These are phyloP conservation scores for Paraconiothyrium sp. DNA, from an alignment of 2,329 filamentous ascomycete species.

Conservation along the genomic window DNA sequence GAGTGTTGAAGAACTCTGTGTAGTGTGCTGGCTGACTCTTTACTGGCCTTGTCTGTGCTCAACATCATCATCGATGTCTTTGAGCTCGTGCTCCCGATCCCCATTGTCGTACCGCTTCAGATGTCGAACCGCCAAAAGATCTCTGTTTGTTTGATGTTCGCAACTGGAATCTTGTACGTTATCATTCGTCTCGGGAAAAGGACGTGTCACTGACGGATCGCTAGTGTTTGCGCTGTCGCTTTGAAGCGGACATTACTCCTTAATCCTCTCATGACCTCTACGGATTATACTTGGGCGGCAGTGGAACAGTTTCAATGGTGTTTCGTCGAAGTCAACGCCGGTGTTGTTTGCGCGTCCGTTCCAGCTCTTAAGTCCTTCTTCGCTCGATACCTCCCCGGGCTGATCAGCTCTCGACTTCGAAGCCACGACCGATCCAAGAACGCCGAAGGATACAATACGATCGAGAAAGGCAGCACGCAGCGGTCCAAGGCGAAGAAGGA, in stretches of 20 bases:
- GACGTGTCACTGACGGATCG: slow-evolving; percentile 2
- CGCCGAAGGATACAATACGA: background rate
- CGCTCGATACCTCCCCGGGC: slow-evolving; percentile 11
- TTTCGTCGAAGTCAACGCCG: slow-evolving; percentile 23
- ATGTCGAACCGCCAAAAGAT: slow-evolving; percentile 15
- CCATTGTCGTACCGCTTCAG: slow-evolving; percentile 10
- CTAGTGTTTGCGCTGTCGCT: slow-evolving; percentile 18
- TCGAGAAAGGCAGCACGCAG: slow-evolving; percentile 5
- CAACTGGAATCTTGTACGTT: slow-evolving; percentile 17
- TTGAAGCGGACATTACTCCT: slow-evolving; percentile 17
- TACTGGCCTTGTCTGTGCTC: slow-evolving; percentile 18
- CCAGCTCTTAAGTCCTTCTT: slow-evolving; percentile 21
- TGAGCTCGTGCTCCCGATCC: slow-evolving; percentile 9
- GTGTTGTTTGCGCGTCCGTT: slow-evolving; percentile 19
- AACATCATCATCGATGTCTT: slow-evolving; percentile 23
- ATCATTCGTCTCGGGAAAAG: background rate
- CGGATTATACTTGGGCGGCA: slow-evolving; percentile 21
- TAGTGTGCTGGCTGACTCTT: background rate
- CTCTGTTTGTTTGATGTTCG: slow-evolving; percentile 12
- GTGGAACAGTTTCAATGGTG: slow-evolving; percentile 26
- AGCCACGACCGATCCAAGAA: slow-evolving; percentile 10
- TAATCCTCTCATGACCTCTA: slow-evolving; percentile 15
- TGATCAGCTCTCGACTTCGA: slow-evolving; percentile 11
- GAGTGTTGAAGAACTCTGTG: background rate
- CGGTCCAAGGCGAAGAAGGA: background rate